Base-by-base conservation (phyloP, 2,329 filamentous ascomycete species). In the Ophiosphaerella korrae region DNA sequence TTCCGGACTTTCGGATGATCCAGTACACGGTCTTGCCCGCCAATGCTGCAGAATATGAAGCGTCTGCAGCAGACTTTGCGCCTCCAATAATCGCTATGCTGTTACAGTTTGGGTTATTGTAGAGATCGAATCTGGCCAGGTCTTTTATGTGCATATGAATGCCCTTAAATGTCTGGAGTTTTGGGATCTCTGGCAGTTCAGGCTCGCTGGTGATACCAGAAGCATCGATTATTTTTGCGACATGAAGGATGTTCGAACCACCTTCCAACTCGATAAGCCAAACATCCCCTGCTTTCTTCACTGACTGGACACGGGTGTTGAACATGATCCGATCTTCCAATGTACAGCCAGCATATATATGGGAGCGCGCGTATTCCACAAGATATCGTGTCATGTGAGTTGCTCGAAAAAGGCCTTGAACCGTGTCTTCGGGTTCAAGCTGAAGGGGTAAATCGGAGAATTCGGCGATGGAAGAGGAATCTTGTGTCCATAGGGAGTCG, bases 41-140 rank as follows among this genome's bases (percentile, higher is more conserved):
- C 53, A 73, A 74, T 23, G 62, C 63, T 7, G 57, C 52, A 33
- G 68, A 64, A 46, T 76, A 76, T 1, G 70, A 66, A 58, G 75
- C 68, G 50, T 76, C 74, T 14, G 70, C 73, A 5, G 73, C 62
- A 7, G 74, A 76, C 42, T 76, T 75, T 11, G 66, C 71, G 3
- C 59, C 74, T 12, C 74, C 73, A 12, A 75, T 36, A 1, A 76
- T 64, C 2, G 66, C 26, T 7, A 29, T 11, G 11, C 26, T 7
- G 5, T 11, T 29, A 11, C 11, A 7, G 26, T 7, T 7, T 29
- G 7, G 26, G 7, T 8, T 8, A 6, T 2, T 23, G 34, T 13
- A 31, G 13, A 7, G n/a, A 39, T 38, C 3, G 18, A 1, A 12
- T 16, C 34, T 16, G 38, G 21, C 34, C 38, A 29, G 72, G 34